phyloP scores from a whole-genome alignment of 257 asterid genomes.

The Solanum sejunctum region DNA sequence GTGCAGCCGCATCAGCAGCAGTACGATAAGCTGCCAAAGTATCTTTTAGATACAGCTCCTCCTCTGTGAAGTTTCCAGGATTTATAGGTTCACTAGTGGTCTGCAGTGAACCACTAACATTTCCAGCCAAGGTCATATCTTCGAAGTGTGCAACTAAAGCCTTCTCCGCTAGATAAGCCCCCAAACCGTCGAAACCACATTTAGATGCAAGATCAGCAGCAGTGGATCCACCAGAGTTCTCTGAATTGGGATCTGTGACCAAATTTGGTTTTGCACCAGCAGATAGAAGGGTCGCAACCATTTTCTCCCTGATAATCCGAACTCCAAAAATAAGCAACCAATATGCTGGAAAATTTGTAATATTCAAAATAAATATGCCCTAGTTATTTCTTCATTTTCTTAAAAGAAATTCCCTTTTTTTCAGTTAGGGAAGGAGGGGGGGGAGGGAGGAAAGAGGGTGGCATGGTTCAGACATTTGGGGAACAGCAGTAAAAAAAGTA shows the following conservation, averaged over 20 bases:
- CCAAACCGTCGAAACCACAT: conserved; percentile 77
- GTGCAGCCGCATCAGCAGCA: conserved; percentile 98
- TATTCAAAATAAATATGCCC: background rate
- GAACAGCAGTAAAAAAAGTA: background rate
- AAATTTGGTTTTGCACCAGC: conserved; percentile 86
- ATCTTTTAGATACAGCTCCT: conserved; percentile 64
- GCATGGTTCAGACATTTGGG: background rate
- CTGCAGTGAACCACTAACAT: conserved; percentile 76
- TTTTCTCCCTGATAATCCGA: conserved; percentile 60
- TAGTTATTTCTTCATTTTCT: background rate
- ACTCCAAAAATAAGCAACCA: conserved; percentile 2
- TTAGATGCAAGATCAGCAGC: conserved; percentile 93
- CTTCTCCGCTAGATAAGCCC: conserved; percentile 94
- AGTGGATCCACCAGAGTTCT: conserved; percentile 63
- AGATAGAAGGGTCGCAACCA: conserved; percentile 88
- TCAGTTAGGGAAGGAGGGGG: background rate
- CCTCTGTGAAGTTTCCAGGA: conserved; percentile 48
- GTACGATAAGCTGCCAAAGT: conserved; percentile 84
- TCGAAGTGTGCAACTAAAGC: conserved; percentile 70
- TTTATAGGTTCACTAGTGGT: conserved; percentile 23
- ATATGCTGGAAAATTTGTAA: background rate
- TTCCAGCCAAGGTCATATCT: conserved; percentile 95
- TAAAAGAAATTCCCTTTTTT: background rate
- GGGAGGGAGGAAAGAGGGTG: background rate
- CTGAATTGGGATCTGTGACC: conserved; percentile 83